Conservation (phyloP, 179 eudicot species). For the Camellia oleifera region DNA sequence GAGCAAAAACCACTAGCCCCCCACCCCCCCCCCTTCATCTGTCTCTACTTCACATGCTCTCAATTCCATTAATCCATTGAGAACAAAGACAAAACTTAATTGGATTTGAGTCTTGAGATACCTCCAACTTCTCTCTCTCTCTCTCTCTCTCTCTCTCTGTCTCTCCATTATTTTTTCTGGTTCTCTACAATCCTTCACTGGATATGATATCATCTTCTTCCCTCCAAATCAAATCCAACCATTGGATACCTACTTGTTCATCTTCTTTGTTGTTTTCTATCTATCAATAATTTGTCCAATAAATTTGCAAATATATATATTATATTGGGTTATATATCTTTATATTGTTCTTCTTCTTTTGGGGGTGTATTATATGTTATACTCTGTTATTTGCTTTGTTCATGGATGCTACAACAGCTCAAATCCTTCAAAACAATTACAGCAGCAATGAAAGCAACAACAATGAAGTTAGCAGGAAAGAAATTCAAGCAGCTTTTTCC, state of each 20-base stretch:
- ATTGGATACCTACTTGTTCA: slow-evolving; percentile 20
- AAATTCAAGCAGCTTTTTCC: slow-evolving; percentile 70
- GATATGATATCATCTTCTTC: slow-evolving; percentile 29
- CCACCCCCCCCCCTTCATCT: slow-evolving; percentile 12
- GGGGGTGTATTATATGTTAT: background rate
- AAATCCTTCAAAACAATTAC: background rate
- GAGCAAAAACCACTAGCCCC: slow-evolving; percentile 23
- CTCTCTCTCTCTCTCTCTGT: slow-evolving; percentile 23
- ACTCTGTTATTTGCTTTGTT: slow-evolving; percentile 5
- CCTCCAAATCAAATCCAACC: slow-evolving; percentile 21
- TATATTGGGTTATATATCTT: slow-evolving; percentile 1
- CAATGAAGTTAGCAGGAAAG: slow-evolving; percentile 42
- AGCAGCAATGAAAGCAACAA: background rate
- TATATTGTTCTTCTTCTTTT: background rate
- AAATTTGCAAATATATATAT: background rate
- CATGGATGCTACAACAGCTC: slow-evolving; percentile 36
- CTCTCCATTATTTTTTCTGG: slow-evolving; percentile 20
- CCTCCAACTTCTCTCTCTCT: slow-evolving; percentile 12
- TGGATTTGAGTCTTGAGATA: slow-evolving; percentile 9
- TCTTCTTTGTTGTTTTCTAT: slow-evolving; percentile 20
- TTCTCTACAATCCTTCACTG: slow-evolving; percentile 33
- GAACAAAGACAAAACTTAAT: slow-evolving; percentile 29
- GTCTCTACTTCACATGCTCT: slow-evolving; percentile 44
- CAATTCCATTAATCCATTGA: slow-evolving; percentile 15
- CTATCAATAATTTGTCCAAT: background rate